Evolutionary conservation across 176 grass and related monocot species (phyloP), one percentile per base, ranked within the genome.

Genomic region (Alopecurus myosuroides): DNA sequence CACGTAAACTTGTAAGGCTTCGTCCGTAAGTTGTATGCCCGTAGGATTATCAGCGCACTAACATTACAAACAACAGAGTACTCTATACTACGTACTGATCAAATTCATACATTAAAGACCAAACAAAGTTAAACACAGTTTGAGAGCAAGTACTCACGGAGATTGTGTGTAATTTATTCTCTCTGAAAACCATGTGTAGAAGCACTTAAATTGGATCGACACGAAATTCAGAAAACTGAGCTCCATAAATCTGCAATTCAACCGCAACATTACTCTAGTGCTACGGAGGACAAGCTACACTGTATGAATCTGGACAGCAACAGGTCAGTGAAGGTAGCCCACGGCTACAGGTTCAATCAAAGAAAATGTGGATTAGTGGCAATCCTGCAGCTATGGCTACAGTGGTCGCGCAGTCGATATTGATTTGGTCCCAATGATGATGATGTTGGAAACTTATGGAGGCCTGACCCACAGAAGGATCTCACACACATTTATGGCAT

Each of bases 301-400:
- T 34, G 33, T 26, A 53, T 52, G 33, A 64, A 52, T 84, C 82
- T 84, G 44, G 44, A 7, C 42, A 76, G 44, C 31, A 66, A 51
- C 57, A 51, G 72, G 42, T n/a, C 74, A 51, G 22, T 11, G 82
- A 39, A 10, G 20, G 57, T 77, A 44, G 45, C 14, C 45, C 57
- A 33, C 9, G 0, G 3, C 19, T 79, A 31, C 56, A 84, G 17
- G 13, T 48, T 48, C 45, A 48, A 48, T 48, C 45, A 48, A 48
- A 48, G 44, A 17, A 48, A 17, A 51, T 26, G 56, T 39, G 26
- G 78, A 77, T 90, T 86, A 79, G 79, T 86, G 84, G 69, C 77
- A 75, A 85, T 17, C 20, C 22, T 69, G 50, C 52, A 44, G 50
- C 13, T 25, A 49, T 63, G 55, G 70, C 60, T 28, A 60, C 46